Base-by-base conservation (phyloP, 1,139 yeast species). In the Debaryomycetaceae sp. region DNA sequence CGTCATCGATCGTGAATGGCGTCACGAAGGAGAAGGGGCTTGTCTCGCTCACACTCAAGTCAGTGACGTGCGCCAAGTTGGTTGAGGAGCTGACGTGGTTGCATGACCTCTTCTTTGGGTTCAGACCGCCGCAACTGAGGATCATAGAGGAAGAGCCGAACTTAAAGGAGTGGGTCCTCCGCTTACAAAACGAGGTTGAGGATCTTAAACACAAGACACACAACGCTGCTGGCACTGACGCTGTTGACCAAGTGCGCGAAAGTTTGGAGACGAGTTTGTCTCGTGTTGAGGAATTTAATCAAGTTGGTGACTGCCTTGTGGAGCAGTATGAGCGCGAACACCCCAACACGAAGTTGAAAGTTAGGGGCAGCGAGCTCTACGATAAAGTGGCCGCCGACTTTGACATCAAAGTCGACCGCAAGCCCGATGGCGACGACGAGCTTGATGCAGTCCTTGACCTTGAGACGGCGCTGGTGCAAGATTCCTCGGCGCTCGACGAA, bases 21-120 rank as follows among this genome's bases (percentile, higher is more conserved):
- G 49, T 61, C n/a, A 64, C 72, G 0, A 51, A 50, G 11, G 69
- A 66, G 41, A 69, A 68, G 8, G 73, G 73, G n/a, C 49, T 67
- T 20, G 56, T 55, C 25, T 61, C 71, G 3, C 51, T 67, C 34
- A 65, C 73, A 1, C 65, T 62, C 44, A 67, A 67, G 39, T 60
- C 72, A 1, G 51, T 65, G 14, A 61, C 56, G 16, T 61, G 65
- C 34, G 61, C 61, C 14, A 50, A 53, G 31, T 56, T 57, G 23
- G 61, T 63, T 14, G 72, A 67, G 34, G 60, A 57, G 31, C 43
- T 53, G 28, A 67, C 63, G 32, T 46, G 59, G 45, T 53, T 65
- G 45, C 46, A 51, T 19, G 48, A 44, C 27, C 43, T 44, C 3
- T 35, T 52, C 14, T 38, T 44, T 29, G 26, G 18, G 11, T 35